Evolutionary conservation across 352 stramenopile species (phyloP).

Genomic region (Phytophthora europaea): DNA sequence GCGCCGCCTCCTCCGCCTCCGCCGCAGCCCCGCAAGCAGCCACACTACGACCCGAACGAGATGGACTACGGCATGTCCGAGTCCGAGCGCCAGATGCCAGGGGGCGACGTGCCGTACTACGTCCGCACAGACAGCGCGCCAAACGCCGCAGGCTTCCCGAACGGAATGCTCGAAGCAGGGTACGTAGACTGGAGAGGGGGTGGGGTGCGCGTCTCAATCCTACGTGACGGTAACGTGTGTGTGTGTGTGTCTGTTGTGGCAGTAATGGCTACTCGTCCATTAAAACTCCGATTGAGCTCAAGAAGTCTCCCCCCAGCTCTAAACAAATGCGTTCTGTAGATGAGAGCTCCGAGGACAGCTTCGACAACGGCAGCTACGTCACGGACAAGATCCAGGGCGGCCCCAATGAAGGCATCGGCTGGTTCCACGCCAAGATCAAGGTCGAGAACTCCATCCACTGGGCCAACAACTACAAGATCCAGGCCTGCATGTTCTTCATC

Average conservation of each 20-base stretch:
- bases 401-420: slow-evolving; percentile 72
- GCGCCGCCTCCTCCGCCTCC: slow-evolving; percentile 32
- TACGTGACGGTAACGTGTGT: background rate
- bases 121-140: slow-evolving; percentile 39
- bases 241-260: background rate
- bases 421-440: slow-evolving; percentile 91
- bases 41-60: slow-evolving; percentile 26
- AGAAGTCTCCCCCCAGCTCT: slow-evolving; percentile 37
- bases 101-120: slow-evolving; percentile 31
- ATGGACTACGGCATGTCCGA: slow-evolving; percentile 19
- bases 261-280: slow-evolving; percentile 63
- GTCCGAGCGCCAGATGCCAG: slow-evolving; percentile 19
- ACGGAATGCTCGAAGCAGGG: slow-evolving; percentile 43
- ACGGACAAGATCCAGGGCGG: slow-evolving; percentile 67
- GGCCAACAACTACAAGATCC: slow-evolving; percentile 92
- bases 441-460: slow-evolving; percentile 87
- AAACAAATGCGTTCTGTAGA: slow-evolving; percentile 60
- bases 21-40: slow-evolving; percentile 1
- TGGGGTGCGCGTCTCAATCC: background rate
- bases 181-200: slow-evolving; percentile 19
- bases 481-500: slow-evolving; percentile 79
- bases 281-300: slow-evolving; percentile 63
- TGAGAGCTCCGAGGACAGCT: slow-evolving; percentile 82
- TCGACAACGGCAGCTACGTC: slow-evolving; percentile 75
- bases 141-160: slow-evolving; percentile 28